phyloP scores from a whole-genome alignment of 2,329 filamentous ascomycete species.

The Cladosporium sp. region DNA sequence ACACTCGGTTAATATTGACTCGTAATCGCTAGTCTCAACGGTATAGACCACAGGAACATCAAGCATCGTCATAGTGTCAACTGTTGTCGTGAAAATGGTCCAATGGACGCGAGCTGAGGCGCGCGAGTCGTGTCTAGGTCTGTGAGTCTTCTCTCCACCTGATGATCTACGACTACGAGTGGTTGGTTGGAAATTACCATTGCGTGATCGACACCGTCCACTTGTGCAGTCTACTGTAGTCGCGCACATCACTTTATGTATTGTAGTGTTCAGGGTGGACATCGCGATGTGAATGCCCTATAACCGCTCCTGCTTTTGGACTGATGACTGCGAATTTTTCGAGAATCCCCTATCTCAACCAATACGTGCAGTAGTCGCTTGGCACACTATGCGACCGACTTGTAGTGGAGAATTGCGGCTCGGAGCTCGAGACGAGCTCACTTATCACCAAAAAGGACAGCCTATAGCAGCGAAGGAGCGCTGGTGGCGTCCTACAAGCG shows the following conservation, averaged over 20 bases:
- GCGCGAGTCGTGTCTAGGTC: background rate
- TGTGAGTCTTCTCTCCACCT: background rate
- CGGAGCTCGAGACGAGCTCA: background rate
- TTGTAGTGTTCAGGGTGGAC: background rate
- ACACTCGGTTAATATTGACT: background rate
- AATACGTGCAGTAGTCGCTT: background rate
- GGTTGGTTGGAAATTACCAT: background rate
- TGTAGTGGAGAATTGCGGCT: background rate
- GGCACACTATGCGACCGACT: background rate
- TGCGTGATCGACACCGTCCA: background rate
- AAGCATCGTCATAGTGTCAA: slow-evolving; percentile 10
- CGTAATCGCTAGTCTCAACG: background rate
- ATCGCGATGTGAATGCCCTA: background rate
- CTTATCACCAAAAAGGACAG: background rate
- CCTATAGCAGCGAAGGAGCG: slow-evolving; percentile 2
- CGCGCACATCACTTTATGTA: background rate
- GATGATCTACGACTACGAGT: background rate
- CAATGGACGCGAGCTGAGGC: background rate
- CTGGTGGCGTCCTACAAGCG: slow-evolving; percentile 13
- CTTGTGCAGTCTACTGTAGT: background rate
- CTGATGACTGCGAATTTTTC: background rate
- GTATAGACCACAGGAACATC: slow-evolving; percentile 11
- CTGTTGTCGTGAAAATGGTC: background rate
- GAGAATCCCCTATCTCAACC: background rate
- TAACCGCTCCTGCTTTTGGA: background rate